These are phyloP conservation scores for Saturnispora hagleri DNA, from an alignment of 805 yeast species.

Conservation along the genomic window DNA sequence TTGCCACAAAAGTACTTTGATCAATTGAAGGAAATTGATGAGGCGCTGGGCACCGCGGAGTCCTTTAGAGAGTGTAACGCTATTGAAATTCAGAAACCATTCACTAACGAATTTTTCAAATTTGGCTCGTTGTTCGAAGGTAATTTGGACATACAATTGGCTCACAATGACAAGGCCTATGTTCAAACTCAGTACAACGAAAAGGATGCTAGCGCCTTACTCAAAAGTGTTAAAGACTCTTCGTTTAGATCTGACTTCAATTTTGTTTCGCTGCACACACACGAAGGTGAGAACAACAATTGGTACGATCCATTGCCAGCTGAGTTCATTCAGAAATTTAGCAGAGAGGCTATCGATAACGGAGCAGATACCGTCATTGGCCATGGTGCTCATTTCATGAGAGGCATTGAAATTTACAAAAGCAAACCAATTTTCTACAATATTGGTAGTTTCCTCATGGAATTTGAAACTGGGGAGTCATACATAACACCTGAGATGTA, in stretches of 20 bases:
- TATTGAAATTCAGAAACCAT: constrained; percentile 22
- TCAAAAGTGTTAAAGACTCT: constrained; percentile 19
- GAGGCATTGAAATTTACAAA: constrained; percentile 24
- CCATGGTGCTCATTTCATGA: constrained; percentile 25
- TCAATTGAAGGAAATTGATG: constrained; percentile 21
- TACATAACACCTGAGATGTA: constrained; percentile 22
- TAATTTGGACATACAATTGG: constrained; percentile 20
- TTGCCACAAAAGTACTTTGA: constrained; percentile 20
- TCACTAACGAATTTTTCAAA: constrained; percentile 18
- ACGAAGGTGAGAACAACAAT: constrained; percentile 25
- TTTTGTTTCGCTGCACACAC: constrained; percentile 22
- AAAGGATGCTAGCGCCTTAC: constrained; percentile 17
- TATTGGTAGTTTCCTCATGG: constrained; percentile 23
- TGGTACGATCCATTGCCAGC: constrained; percentile 26
- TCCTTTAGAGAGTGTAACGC: constrained; percentile 24
- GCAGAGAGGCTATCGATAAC: constrained; percentile 20
- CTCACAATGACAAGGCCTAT: constrained; percentile 17
- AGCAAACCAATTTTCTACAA: constrained; percentile 24
- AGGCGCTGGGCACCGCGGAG: constrained; percentile 23
- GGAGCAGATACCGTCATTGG: constrained; percentile 25
- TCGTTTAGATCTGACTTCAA: constrained; percentile 22
- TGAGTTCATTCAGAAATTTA: constrained; percentile 21
- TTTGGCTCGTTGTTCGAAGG: constrained; percentile 25
- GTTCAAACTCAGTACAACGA: constrained; percentile 19
- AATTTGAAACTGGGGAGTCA: constrained; percentile 22